A percentile compares a stretch with the other conserved stretches of the same genome.
These are phyloP conservation scores for Zasmidium cellare DNA, from an alignment of 2,329 filamentous ascomycete genomes.

Conservation along the genomic window DNA sequence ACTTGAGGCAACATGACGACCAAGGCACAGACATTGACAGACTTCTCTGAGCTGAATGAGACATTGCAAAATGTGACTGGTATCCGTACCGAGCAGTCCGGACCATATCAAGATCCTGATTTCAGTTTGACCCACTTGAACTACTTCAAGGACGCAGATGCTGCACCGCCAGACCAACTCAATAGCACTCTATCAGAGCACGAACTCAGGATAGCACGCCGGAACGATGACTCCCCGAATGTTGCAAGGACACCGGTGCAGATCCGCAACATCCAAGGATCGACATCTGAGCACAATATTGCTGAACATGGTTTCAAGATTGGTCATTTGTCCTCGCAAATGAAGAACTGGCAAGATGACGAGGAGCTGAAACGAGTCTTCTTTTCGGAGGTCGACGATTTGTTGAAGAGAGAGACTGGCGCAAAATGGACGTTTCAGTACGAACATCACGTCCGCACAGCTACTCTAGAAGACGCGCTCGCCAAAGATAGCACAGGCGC, in stretches of 20 bases:
- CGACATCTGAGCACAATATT: constrained; percentile 11
- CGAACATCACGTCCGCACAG: constrained; percentile 16
- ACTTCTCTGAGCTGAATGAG: neutral
- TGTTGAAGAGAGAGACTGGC: constrained; percentile 16
- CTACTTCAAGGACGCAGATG: constrained; percentile 15
- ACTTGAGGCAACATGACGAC: too few species aligned
- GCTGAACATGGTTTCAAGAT: constrained; percentile 17
- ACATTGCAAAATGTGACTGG: neutral
- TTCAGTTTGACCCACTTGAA: constrained; percentile 16
- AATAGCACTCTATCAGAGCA: constrained; percentile 16
- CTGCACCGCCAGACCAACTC: constrained; percentile 3
- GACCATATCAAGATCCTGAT: constrained; percentile 6
- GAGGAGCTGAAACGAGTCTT: constrained; percentile 13
- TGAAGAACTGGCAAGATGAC: constrained; percentile 12
- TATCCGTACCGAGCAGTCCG: neutral
- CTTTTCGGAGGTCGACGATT: constrained; percentile 14
- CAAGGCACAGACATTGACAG: neutral
- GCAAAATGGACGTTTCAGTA: constrained; percentile 16
- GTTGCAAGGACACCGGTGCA: constrained; percentile 11
- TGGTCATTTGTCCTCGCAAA: constrained; percentile 4
- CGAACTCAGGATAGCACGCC: constrained; percentile 11
- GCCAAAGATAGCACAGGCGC: constrained; percentile 11
- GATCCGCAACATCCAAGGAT: constrained; percentile 19
- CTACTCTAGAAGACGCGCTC: constrained; percentile 15
- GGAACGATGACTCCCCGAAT: constrained; percentile 16